These are phyloP conservation scores for Uncinocarpus reesii DNA, from an alignment of 2,329 filamentous ascomycete genomes.

Conservation along the genomic window DNA sequence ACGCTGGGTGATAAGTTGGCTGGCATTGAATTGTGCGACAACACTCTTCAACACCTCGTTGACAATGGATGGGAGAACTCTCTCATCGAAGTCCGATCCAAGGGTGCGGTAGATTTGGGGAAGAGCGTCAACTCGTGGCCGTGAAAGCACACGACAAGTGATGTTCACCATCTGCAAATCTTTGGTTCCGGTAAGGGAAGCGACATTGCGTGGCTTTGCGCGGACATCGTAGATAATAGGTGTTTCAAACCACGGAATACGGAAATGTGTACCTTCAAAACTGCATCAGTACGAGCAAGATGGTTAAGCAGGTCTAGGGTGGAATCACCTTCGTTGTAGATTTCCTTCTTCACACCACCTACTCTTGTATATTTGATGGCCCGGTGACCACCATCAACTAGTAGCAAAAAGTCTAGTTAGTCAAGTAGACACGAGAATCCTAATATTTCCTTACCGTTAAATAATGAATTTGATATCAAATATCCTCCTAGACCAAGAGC, in stretches of 20 bases:
- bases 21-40: constrained; percentile 97
- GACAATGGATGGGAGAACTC: constrained; percentile 91
- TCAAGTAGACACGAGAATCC: constrained; percentile 12
- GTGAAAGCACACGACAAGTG: constrained; percentile 94
- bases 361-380: constrained; percentile 96
- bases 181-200: constrained; percentile 95
- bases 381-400: constrained; percentile 93
- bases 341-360: constrained; percentile 89
- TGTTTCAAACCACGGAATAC: constrained; percentile 94
- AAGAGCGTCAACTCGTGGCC: constrained; percentile 75
- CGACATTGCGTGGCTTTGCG: constrained; percentile 91
- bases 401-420: constrained; percentile 13
- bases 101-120: constrained; percentile 96
- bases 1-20: constrained; percentile 96
- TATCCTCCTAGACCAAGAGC: constrained; percentile 41
- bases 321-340: constrained; percentile 75
- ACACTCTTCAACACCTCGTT: constrained; percentile 99
- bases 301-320: background rate
- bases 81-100: constrained; percentile 91
- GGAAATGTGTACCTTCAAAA: constrained; percentile 70
- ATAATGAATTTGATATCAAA: constrained; percentile 48
- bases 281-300: constrained; percentile 6
- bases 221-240: constrained; percentile 96
- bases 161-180: constrained; percentile 99
- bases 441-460: constrained; percentile 47